These are phyloP conservation scores for Pleurotus cornucopiae DNA, from an alignment of 768 basidiomycete genomes.

Conservation along the genomic window DNA sequence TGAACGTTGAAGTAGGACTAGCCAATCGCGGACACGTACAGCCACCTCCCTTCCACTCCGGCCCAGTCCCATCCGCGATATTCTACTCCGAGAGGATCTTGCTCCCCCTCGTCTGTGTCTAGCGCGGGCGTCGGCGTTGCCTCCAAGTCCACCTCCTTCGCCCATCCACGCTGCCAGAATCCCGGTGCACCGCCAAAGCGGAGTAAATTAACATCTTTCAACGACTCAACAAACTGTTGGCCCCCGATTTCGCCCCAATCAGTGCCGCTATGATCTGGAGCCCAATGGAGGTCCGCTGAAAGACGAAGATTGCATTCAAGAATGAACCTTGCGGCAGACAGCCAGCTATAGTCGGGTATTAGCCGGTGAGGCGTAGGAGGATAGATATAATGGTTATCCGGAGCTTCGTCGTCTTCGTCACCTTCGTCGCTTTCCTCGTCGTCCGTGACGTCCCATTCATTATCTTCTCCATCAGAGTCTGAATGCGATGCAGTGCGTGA, in stretches of 20 bases:
- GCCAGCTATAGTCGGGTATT: constrained; percentile 47
- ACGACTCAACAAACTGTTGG: constrained; percentile 14
- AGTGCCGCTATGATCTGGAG: constrained; percentile 12
- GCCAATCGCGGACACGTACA: constrained; percentile 26
- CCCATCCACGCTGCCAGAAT: constrained; percentile 30
- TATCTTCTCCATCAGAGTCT: constrained; percentile 10
- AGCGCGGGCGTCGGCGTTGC: not conserved
- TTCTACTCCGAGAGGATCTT: constrained; percentile 11
- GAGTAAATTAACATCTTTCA: constrained; percentile 29
- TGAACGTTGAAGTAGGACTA: not conserved
- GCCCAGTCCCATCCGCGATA: constrained; percentile 57
- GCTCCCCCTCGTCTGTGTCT: constrained; percentile 16
- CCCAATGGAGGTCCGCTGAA: constrained; percentile 14
- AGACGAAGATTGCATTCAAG: constrained; percentile 50
- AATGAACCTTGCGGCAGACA: constrained; percentile 45
- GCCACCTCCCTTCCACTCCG: constrained; percentile 49
- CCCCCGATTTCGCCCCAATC: constrained; percentile 12
- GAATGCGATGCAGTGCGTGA: not conserved
- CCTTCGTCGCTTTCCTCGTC: constrained; percentile 16
- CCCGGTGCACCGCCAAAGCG: constrained; percentile 37
- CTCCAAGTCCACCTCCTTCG: constrained; percentile 10
- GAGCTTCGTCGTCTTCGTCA: constrained; percentile 5
- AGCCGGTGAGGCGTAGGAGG: constrained; percentile 23
- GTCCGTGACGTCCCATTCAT: constrained; percentile 12
- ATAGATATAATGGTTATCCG: constrained; percentile 8